A percentile compares a stretch with the other conserved stretches of the same genome.
phyloP scores from a whole-genome alignment of 164 flowering plant genomes.

The Tetracentron sinense region DNA sequence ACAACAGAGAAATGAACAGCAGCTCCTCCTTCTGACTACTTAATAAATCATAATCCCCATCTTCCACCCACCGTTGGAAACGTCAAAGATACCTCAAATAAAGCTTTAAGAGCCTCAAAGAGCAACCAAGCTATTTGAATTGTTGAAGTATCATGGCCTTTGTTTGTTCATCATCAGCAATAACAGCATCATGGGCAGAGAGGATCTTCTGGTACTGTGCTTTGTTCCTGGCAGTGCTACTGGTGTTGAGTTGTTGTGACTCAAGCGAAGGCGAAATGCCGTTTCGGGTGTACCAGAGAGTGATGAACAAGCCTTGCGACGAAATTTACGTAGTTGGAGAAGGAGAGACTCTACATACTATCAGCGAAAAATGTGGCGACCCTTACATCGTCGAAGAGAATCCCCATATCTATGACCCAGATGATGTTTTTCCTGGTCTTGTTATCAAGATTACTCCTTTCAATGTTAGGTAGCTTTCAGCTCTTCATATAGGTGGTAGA shows the following conservation, averaged over 20 bases:
- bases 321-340: constrained; percentile 44
- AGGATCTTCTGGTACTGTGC: constrained; percentile 26
- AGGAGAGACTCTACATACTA: constrained; percentile 43
- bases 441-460: constrained; percentile 43
- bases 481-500: too few species aligned
- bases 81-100: too few species aligned
- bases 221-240: constrained; percentile 27
- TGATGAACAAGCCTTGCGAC: constrained; percentile 23
- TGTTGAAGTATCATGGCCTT: too few species aligned
- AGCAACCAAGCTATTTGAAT: too few species aligned
- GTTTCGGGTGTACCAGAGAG: background rate
- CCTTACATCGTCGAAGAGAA: constrained; percentile 45
- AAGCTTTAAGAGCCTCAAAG: background rate
- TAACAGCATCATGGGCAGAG: constrained; percentile 17
- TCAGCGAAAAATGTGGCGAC: constrained; percentile 46
- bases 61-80: too few species aligned
- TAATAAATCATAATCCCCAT: background rate
- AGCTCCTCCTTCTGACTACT: background rate
- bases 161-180: constrained; percentile 12
- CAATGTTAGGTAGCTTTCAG: constrained; percentile 1
- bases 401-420: constrained; percentile 43
- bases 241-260: constrained; percentile 34
- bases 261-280: constrained; percentile 14
- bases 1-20: constrained; percentile 7
- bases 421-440: too few species aligned